Evolutionary conservation across 2,329 filamentous ascomycete genomes (phyloP).

Genomic region (Epichloe gansuensis): DNA sequence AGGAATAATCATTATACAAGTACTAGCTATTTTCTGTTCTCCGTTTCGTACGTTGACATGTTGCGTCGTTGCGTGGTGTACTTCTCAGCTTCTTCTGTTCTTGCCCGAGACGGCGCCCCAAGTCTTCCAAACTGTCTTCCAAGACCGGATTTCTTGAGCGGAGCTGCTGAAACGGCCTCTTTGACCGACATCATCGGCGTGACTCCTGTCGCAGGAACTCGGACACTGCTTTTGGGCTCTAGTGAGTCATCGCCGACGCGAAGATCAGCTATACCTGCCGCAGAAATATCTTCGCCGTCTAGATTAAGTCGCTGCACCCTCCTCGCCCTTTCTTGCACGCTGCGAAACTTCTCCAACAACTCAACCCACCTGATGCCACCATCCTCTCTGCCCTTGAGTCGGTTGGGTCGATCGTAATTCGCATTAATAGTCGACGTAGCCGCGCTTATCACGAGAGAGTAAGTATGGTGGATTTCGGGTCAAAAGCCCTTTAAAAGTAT

Average conservation of each 20-base stretch:
- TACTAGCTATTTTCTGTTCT: background rate
- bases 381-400: constrained; percentile 74
- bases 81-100: constrained; percentile 34
- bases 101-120: constrained; percentile 59
- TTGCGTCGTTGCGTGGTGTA: background rate
- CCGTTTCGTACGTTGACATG: background rate
- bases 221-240: constrained; percentile 30
- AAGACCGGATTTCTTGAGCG: constrained; percentile 49
- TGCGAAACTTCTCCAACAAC: constrained; percentile 85
- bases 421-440: constrained; percentile 37
- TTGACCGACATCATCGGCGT: constrained; percentile 35
- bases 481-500: background rate
- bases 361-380: constrained; percentile 82
- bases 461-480: background rate
- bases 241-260: constrained; percentile 29
- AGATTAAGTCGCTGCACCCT: constrained; percentile 50
- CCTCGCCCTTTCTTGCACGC: constrained; percentile 76
- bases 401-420: constrained; percentile 59
- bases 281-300: constrained; percentile 36
- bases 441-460: constrained; percentile 21
- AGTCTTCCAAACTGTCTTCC: constrained; percentile 58
- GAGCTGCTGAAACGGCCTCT: constrained; percentile 30
- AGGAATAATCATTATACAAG: constrained; percentile 2
- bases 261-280: constrained; percentile 31
- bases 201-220: constrained; percentile 18